phyloP scores from a whole-genome alignment of 257 asterid genomes.

The Oldenlandia corymbosa region DNA sequence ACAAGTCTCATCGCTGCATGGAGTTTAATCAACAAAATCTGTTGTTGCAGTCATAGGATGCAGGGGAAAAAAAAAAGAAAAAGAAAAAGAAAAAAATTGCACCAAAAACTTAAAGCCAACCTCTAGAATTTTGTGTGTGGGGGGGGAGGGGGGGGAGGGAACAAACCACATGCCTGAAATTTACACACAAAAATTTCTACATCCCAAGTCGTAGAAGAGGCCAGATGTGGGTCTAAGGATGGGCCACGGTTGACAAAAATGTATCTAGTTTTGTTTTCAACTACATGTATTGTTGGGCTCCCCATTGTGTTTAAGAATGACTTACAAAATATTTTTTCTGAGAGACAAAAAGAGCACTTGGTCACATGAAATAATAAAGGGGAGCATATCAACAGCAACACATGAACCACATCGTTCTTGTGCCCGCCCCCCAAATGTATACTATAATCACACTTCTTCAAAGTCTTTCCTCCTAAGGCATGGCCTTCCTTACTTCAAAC shows the following conservation, averaged over 20 bases:
- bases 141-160: not conserved
- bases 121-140: constrained; percentile 8
- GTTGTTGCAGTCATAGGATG: constrained; percentile 24
- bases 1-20: constrained; percentile 19
- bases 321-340: no score
- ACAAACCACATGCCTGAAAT: constrained; percentile 25
- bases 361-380: constrained; percentile 22
- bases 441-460: no score
- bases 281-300: constrained; percentile 28
- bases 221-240: not conserved
- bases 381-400: not conserved
- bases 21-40: constrained; percentile 7
- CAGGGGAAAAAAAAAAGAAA: no score
- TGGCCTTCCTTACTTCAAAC: constrained; percentile 8
- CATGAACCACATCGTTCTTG: not conserved
- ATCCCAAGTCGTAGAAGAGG: not conserved
- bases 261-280: not conserved
- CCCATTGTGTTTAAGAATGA: no score
- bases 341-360: constrained; percentile 26
- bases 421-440: not conserved
- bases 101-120: not conserved
- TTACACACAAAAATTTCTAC: not conserved
- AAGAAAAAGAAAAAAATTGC: no score
- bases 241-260: constrained; percentile 27
- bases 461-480: not conserved